Evolutionary conservation across 2,329 filamentous ascomycete species (phyloP).

Genomic region (Fusarium guadeloupense): DNA sequence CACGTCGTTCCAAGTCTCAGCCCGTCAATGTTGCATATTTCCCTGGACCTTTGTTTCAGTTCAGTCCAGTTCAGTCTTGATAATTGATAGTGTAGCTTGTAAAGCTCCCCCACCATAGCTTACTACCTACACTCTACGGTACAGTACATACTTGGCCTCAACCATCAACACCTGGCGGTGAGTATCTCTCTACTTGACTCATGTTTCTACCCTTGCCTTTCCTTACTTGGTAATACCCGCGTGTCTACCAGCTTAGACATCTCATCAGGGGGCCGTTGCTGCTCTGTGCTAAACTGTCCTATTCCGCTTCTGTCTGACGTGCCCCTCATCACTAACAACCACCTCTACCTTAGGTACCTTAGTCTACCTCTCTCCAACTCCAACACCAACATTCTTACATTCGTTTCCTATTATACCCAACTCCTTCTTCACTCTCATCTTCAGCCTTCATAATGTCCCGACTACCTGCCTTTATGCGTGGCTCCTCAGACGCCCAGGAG

Average conservation of each 20-base stretch:
- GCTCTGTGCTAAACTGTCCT: conserved; percentile 13
- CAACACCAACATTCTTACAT: conserved; percentile 14
- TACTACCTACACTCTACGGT: background rate
- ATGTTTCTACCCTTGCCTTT: background rate
- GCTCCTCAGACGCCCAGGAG: conserved; percentile 68
- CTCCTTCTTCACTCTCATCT: background rate
- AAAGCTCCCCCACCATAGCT: conserved; percentile 13
- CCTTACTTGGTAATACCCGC: background rate
- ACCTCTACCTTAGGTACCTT: conserved; percentile 10
- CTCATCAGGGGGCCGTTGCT: conserved; percentile 13
- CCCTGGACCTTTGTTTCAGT: background rate
- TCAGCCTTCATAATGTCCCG: conserved; percentile 58
- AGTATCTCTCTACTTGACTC: background rate
- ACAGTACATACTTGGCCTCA: background rate
- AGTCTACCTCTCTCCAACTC: conserved; percentile 18
- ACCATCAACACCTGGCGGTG: background rate
- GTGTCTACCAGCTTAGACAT: background rate
- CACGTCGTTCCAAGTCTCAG: background rate
- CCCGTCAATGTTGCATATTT: background rate
- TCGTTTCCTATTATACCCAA: conserved; percentile 13
- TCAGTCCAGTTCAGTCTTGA: no score
- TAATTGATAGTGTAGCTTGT: background rate
- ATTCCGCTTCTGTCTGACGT: conserved; percentile 38
- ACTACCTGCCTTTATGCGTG: conserved; percentile 68
- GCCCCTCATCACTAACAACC: conserved; percentile 33